A percentile compares a stretch with the other conserved stretches of the same genome.
phyloP scores from a whole-genome alignment of 768 basidiomycete genomes.

The Phanerochaete sordida region DNA sequence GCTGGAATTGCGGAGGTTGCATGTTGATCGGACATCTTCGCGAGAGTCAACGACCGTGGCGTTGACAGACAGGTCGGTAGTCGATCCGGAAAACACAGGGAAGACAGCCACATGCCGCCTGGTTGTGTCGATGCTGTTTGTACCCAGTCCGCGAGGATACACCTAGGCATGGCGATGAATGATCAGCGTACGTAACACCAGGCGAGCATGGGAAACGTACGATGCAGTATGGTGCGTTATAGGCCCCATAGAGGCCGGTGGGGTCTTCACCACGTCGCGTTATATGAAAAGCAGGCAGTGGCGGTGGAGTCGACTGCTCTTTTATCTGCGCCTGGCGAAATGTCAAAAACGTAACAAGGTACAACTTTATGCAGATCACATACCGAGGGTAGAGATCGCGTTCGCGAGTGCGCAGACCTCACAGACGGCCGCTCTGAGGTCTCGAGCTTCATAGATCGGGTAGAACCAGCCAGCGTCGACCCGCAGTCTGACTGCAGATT shows the following conservation, averaged over 20 bases:
- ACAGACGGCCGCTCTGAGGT: neutral
- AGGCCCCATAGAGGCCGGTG: neutral
- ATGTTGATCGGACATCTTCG: constrained; percentile 5
- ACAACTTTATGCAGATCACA: neutral
- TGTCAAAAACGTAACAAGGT: neutral
- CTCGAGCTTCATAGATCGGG: constrained; percentile 8
- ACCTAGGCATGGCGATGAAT: constrained; percentile 3
- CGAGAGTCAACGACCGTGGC: constrained; percentile 8
- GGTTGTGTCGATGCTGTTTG: neutral
- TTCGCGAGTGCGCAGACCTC: neutral
- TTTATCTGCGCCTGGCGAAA: neutral
- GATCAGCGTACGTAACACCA: neutral
- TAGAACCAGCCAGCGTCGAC: constrained; percentile 1
- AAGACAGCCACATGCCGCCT: constrained; percentile 10
- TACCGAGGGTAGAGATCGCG: neutral
- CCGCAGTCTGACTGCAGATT: constrained; percentile 5
- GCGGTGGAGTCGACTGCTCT: neutral
- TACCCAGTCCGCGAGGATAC: constrained; percentile 1
- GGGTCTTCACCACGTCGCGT: neutral
- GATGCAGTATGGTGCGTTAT: constrained; percentile 1
- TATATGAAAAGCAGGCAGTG: neutral
- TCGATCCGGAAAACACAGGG: constrained; percentile 6
- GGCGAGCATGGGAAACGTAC: neutral
- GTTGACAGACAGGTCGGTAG: constrained; percentile 7
- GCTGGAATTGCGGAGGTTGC: neutral